Evolutionary conservation across 2,329 filamentous ascomycete species (phyloP).

Genomic region (Beauveria brongniartii): DNA sequence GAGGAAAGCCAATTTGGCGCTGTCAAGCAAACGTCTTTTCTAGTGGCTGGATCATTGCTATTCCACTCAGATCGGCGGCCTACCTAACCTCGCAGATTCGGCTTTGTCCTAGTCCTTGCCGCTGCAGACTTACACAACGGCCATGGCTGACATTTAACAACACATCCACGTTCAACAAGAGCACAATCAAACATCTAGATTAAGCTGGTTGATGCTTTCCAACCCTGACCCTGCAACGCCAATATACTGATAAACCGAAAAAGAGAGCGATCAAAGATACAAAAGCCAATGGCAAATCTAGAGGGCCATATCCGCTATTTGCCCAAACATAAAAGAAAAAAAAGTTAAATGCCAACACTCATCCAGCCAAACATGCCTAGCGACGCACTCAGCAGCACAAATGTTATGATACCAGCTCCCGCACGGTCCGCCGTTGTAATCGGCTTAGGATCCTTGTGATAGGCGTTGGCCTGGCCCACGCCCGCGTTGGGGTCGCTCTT

Average conservation of each 20-base stretch:
- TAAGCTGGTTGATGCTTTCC: not conserved
- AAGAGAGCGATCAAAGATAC: not conserved
- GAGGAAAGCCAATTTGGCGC: too few species aligned
- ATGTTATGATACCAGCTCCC: constrained; percentile 40
- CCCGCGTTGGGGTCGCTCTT: constrained; percentile 36
- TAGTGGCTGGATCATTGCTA: too few species aligned
- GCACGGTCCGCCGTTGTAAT: constrained; percentile 38
- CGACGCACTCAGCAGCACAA: constrained; percentile 32
- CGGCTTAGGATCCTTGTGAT: constrained; percentile 23
- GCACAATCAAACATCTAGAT: not conserved
- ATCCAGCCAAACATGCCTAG: constrained; percentile 40
- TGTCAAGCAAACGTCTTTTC: too few species aligned
- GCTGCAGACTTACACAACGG: too few species aligned
- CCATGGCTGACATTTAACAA: too few species aligned
- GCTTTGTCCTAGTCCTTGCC: too few species aligned
- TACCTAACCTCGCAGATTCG: too few species aligned
- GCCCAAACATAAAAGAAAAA: not conserved
- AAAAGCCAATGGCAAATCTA: not conserved
- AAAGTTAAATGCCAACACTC: constrained; percentile 29
- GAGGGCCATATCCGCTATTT: not conserved
- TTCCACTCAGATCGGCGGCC: too few species aligned
- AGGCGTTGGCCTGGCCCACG: constrained; percentile 26
- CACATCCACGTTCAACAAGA: too few species aligned
- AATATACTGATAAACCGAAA: not conserved
- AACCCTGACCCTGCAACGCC: constrained; percentile 2